phyloP scores from a whole-genome alignment of 306 rosid species.

The Castanea crenata region DNA sequence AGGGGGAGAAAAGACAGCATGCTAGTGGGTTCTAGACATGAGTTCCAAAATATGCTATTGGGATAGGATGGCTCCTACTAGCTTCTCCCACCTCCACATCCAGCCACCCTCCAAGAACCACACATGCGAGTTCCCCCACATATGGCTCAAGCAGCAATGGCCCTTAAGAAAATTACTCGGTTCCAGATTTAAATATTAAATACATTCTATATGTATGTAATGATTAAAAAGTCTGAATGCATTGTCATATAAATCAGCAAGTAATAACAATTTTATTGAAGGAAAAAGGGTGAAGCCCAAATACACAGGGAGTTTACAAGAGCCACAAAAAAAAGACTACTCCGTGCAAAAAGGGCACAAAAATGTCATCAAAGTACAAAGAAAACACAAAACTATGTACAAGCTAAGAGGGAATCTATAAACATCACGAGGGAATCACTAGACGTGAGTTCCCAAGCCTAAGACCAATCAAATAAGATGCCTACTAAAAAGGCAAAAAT shows the following conservation, averaged over 20 bases:
- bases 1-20: background rate
- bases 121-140: too few relatives aligned
- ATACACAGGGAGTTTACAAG: constrained; percentile 44
- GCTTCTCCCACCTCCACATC: too few relatives aligned
- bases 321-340: constrained; percentile 41
- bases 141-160: too few relatives aligned
- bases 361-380: constrained; percentile 41
- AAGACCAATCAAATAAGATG: too few relatives aligned
- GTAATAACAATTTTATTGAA: background rate
- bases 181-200: too few relatives aligned
- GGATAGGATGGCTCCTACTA: too few relatives aligned
- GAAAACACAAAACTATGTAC: constrained; percentile 63
- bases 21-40: constrained; percentile 10
- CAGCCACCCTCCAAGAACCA: too few relatives aligned
- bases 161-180: too few relatives aligned
- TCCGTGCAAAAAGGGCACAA: too few relatives aligned
- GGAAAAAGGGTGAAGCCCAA: too few relatives aligned
- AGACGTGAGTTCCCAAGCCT: too few relatives aligned
- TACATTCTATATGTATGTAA: background rate
- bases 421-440: constrained; percentile 40
- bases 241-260: background rate
- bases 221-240: background rate
- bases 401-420: constrained; percentile 64
- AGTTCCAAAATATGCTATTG: background rate
- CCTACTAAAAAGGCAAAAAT: too few relatives aligned